Conservation (phyloP, 257 asterid species). For the Fraxinus excelsior region DNA sequence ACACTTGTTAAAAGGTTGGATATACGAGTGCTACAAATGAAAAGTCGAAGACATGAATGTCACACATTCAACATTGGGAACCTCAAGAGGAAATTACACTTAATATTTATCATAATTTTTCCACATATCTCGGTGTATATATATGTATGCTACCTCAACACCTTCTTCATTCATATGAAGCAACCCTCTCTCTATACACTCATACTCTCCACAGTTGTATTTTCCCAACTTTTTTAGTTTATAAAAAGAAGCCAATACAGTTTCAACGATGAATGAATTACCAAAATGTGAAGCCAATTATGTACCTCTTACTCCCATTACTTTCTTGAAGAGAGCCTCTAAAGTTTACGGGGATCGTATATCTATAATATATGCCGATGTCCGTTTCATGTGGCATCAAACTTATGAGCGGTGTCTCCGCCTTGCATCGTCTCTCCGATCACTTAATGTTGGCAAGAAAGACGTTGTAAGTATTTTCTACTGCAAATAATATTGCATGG, state of each 20-base stretch:
- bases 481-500: background rate
- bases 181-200: background rate
- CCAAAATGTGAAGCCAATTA: conserved; percentile 75
- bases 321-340: conserved; percentile 70
- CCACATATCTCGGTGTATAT: background rate
- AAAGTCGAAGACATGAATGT: background rate
- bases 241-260: background rate
- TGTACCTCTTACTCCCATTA: conserved; percentile 68
- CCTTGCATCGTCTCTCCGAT: conserved; percentile 67
- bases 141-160: background rate
- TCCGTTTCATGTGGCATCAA: conserved; percentile 68
- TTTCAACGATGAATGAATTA: conserved; percentile 46
- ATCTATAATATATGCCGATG: conserved; percentile 53
- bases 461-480: conserved; percentile 55
- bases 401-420: conserved; percentile 73
- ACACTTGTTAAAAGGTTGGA: background rate
- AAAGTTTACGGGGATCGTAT: conserved; percentile 54
- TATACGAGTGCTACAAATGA: no score
- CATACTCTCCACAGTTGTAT: background rate
- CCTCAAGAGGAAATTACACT: background rate
- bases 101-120: background rate
- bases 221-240: background rate
- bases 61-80: background rate
- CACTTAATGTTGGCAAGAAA: conserved; percentile 53
- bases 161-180: background rate